A percentile compares a stretch with the other conserved stretches of the same genome.
Evolutionary conservation across 1,284 basidiomycete species (phyloP).

Genomic region (Sporisorium graminicola): DNA sequence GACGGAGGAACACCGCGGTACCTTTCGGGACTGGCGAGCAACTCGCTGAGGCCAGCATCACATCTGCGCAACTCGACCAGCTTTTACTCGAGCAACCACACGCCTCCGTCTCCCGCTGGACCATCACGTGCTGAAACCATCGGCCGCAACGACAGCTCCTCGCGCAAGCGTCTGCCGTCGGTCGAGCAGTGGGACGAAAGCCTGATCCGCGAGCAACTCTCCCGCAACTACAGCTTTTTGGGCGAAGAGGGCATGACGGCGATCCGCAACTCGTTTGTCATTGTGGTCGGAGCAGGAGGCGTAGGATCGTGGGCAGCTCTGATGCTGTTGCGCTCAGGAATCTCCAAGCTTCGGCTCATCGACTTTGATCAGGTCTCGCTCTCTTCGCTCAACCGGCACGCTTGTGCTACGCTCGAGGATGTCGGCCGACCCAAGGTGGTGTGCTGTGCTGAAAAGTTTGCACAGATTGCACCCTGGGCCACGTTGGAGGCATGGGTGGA

Average conservation of each 20-base stretch:
- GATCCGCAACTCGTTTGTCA: constrained; percentile 82
- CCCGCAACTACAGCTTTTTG: constrained; percentile 94
- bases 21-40: constrained; percentile 43
- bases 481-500: constrained; percentile 73
- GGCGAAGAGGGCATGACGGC: constrained; percentile 88
- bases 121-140: constrained; percentile 32
- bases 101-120: constrained; percentile 26
- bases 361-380: constrained; percentile 71
- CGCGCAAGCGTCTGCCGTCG: constrained; percentile 34
- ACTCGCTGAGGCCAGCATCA: constrained; percentile 30
- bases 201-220: constrained; percentile 76
- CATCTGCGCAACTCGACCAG: constrained; percentile 42
- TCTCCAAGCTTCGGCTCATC: constrained; percentile 64
- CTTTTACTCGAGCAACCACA: constrained; percentile 29
- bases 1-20: constrained; percentile 58
- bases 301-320: constrained; percentile 95
- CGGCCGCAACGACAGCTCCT: constrained; percentile 13
- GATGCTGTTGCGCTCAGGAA: constrained; percentile 75
- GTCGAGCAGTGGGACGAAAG: constrained; percentile 65
- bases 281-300: constrained; percentile 93
- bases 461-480: constrained; percentile 78
- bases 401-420: constrained; percentile 88
- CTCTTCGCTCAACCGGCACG: constrained; percentile 78
- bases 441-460: constrained; percentile 81
- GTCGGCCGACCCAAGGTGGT: constrained; percentile 94